Evolutionary conservation across 163 green algal genomes (phyloP), one percentile per base, ranked within the genome.

Genomic region (Prototheca stagnorum): DNA sequence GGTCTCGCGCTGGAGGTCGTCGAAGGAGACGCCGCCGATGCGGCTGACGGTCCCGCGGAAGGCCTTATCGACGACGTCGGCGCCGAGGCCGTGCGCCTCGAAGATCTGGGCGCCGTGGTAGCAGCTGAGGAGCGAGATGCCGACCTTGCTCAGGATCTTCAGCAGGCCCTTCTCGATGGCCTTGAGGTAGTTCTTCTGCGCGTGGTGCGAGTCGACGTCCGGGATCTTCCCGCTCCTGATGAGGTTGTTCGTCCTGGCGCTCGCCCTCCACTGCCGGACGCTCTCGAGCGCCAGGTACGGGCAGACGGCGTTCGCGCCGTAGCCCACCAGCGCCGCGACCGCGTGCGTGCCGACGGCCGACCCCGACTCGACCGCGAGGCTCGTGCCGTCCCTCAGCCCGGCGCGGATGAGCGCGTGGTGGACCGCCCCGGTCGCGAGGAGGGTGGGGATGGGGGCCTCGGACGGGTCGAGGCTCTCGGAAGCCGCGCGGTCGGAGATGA

Each of bases 61-160:
- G 44, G 72, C 67, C 4, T 68, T 52, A 65, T 96, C 85, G 25
- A 99, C 72, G 26, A 98, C 75, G 50, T 97, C 89, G 19, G 53
- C 51, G 46, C 84, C 81, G 47, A 98, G 75, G 40, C 89, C 89
- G 57, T 98, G 97, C 21, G 75, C 80, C 74, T 98, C 89, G 64
- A 98, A 97, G 70, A 98, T 98, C 60, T 91, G 80, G 8, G 84
- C 84, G 49, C 85, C 85, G 43, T 94, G 85, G 80, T 95, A 98
- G 71, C 85, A 95, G 17, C 67, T 78, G 44, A 99, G 80, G 49
- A 98, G 78, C 37, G 70, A 91, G 74, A 99, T 98, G 61, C 90
- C 90, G 88, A 99, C 98, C 83, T 99, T 99, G 60, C 81, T 94
- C 58, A 99, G 61, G 68, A 99, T 99, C 79, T 99, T 99, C 23